A percentile compares a stretch with the other conserved stretches of the same genome.
phyloP scores from a whole-genome alignment of 2,329 filamentous ascomycete genomes.

The Neonectria ditissima region DNA sequence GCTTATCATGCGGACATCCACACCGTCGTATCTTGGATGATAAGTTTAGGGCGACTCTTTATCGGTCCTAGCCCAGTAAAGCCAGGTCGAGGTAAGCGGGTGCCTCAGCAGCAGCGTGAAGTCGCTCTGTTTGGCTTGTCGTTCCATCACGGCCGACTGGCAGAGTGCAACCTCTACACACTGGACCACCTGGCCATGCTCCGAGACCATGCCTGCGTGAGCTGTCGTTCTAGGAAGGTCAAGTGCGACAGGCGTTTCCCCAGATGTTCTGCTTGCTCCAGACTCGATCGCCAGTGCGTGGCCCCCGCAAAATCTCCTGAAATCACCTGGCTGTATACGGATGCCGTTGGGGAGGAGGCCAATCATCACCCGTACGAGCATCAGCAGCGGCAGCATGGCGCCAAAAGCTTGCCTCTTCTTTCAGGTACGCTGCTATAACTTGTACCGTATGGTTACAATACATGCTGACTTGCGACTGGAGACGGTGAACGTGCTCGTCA shows the following conservation, averaged over 20 bases:
- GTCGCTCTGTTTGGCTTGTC: background rate
- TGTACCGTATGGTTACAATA: too few species aligned
- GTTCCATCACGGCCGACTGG: background rate
- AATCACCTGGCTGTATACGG: conserved; percentile 18
- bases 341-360: conserved; percentile 14
- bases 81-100: background rate
- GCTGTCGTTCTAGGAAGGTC: conserved; percentile 22
- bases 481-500: conserved; percentile 13
- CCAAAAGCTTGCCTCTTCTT: conserved; percentile 7
- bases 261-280: conserved; percentile 15
- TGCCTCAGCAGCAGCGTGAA: background rate
- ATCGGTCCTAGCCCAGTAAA: background rate
- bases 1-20: conserved; percentile 15
- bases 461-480: background rate
- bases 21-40: background rate
- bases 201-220: conserved; percentile 11
- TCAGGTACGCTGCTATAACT: background rate
- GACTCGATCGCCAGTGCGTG: conserved; percentile 8
- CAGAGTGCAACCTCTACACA: background rate
- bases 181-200: conserved; percentile 1
- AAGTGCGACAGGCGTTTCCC: conserved; percentile 16
- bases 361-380: conserved; percentile 16
- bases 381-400: conserved; percentile 18
- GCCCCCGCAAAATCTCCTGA: conserved; percentile 8
- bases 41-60: background rate